These are phyloP conservation scores for Cyberlindnera euphorbiae DNA, from an alignment of 805 yeast genomes.

Conservation along the genomic window DNA sequence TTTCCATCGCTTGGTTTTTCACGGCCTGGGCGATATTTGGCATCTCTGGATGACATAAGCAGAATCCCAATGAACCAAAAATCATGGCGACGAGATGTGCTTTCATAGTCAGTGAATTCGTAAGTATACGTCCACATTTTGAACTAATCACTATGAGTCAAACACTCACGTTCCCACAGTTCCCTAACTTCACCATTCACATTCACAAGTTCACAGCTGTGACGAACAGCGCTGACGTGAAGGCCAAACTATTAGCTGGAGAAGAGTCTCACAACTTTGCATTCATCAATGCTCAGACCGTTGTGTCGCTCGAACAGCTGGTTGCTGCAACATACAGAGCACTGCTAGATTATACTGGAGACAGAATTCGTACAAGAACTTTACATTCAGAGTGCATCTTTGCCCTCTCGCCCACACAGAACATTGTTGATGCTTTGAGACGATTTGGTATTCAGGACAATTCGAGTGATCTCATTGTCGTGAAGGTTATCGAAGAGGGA, in stretches of 20 bases:
- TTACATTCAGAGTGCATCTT: slow-evolving; percentile 70
- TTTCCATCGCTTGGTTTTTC: too few species aligned
- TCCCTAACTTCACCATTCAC: slow-evolving; percentile 32
- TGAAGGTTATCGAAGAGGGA: slow-evolving; percentile 38
- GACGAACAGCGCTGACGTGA: slow-evolving; percentile 39
- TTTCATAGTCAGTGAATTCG: too few species aligned
- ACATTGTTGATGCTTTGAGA: slow-evolving; percentile 65
- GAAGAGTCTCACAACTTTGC: slow-evolving; percentile 53
- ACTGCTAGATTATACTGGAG: slow-evolving; percentile 43
- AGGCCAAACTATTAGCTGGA: slow-evolving; percentile 38
- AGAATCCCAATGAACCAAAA: too few species aligned
- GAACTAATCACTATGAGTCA: too few species aligned
- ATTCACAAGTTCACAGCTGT: slow-evolving; percentile 45
- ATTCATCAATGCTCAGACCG: slow-evolving; percentile 54
- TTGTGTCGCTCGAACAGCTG: slow-evolving; percentile 60
- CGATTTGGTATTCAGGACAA: slow-evolving; percentile 62
- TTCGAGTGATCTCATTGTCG: slow-evolving; percentile 40
- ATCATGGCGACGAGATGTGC: too few species aligned
- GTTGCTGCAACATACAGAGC: slow-evolving; percentile 57
- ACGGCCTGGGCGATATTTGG: too few species aligned
- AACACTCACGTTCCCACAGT: slow-evolving; percentile 41
- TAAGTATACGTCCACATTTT: too few species aligned
- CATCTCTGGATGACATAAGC: too few species aligned
- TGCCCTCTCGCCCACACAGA: slow-evolving; percentile 64
- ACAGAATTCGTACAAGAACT: slow-evolving; percentile 53